Percentiles rank a stretch among this genome's conserved stretches.
These are phyloP conservation scores for Heliamphora pulchella DNA, from an alignment of 179 eudicot genomes.

Conservation along the genomic window DNA sequence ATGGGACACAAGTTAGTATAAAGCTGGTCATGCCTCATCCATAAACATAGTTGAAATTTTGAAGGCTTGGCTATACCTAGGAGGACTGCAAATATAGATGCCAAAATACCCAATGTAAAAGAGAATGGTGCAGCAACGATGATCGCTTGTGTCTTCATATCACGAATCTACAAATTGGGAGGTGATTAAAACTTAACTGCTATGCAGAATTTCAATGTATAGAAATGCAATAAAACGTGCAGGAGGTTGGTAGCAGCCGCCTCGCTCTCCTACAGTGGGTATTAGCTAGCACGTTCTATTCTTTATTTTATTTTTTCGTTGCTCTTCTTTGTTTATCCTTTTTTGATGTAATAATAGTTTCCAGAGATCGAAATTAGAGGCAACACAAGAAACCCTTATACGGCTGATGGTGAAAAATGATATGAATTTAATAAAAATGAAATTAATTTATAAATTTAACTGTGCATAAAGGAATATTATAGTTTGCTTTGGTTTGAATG, in stretches of 20 bases:
- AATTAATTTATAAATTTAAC: too few relatives aligned
- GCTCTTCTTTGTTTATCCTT: too few relatives aligned
- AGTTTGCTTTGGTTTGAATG: too few relatives aligned
- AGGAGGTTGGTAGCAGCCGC: background rate
- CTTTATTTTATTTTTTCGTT: background rate
- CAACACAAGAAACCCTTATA: too few relatives aligned
- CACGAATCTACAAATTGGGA: slow-evolving; percentile 40
- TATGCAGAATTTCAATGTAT: background rate
- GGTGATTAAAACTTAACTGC: background rate
- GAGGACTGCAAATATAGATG: slow-evolving; percentile 64
- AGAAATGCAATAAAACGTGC: background rate
- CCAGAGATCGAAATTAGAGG: too few relatives aligned
- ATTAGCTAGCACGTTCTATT: background rate
- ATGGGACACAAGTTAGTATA: slow-evolving; percentile 20
- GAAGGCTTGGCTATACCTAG: slow-evolving; percentile 35
- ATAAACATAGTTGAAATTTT: slow-evolving; percentile 5
- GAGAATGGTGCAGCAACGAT: slow-evolving; percentile 81
- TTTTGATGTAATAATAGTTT: too few relatives aligned
- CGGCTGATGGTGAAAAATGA: too few relatives aligned
- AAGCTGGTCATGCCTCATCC: slow-evolving; percentile 1
- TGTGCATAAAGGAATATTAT: too few relatives aligned
- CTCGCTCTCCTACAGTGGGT: background rate
- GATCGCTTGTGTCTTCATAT: slow-evolving; percentile 57
- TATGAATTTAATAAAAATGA: too few relatives aligned
- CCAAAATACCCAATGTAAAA: slow-evolving; percentile 52